Base-by-base conservation (phyloP, 192 early-diverging fungal species). In the Rhizoclosmatium sp. region DNA sequence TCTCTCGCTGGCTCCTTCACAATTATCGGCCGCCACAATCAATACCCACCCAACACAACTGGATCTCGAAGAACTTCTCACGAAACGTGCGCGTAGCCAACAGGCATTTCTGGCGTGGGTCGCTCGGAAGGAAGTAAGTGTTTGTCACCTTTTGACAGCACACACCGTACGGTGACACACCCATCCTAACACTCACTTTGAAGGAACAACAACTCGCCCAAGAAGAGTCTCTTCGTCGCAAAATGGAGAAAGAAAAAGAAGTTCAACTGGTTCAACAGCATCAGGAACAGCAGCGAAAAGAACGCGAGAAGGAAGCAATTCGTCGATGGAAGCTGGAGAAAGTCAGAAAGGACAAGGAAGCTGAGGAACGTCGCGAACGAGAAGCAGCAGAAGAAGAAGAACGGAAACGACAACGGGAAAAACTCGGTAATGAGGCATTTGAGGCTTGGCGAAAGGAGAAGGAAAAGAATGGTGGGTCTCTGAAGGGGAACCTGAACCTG, bases 41-140 rank as follows among this genome's bases (percentile, higher is more conserved):
- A 9, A 12, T 21, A 12, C 16, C 61, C 7, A 69, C 3, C 67
- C 40, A 47, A 47, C 54, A 31, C 51, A 62, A 23, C 19, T 9
- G 4, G 60, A 62, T 21, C 66, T 68, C 45, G 44, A 68, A 19
- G 45, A 44, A 12, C 69, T 49, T 16, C 16, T 71, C 1, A 71
- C 31, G 3, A 58, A 71, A 71, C 69, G 47, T 0, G 69, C 69
- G 1, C 48, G 39, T 12, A 49, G 23, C 39, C 48, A 58, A 56
- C 48, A 71, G 41, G 72, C 72, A 21, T 75, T 75, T 45, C 56
- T 75, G 16, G 72, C 58, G 7, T 75, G 72, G 72, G 14, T 75
- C 42, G 5, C 16, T 9, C 5, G 40, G 9, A 75, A 75, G 47
- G 72, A 75, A 44, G 72, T 68, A 47, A 47, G 21, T 44, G 10